Evolutionary conservation across 2,329 filamentous ascomycete species (phyloP).

Genomic region (Dryadomyces quercus-mongolicae): DNA sequence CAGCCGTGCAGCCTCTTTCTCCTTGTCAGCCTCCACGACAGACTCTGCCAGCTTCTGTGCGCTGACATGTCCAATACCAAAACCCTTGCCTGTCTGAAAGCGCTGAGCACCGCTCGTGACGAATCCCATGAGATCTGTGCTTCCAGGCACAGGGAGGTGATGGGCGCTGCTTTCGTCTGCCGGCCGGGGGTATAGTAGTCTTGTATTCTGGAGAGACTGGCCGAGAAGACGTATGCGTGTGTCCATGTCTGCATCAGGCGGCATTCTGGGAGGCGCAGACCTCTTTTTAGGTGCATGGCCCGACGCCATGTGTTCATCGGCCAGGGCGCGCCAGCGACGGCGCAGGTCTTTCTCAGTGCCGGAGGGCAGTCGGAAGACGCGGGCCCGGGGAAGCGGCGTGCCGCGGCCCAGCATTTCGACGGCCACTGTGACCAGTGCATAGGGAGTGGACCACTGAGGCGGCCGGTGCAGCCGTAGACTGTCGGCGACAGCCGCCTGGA

Average conservation of each 20-base stretch:
- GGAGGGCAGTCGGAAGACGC: constrained; percentile 75
- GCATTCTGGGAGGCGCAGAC: constrained; percentile 11
- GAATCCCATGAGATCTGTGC: constrained; percentile 74
- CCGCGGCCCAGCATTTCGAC: constrained; percentile 60
- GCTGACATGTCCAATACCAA: constrained; percentile 55
- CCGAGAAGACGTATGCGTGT: constrained; percentile 32
- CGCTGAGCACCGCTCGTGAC: constrained; percentile 80
- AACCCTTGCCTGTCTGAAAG: constrained; percentile 61
- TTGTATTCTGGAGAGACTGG: constrained; percentile 32
- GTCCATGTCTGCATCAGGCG: constrained; percentile 19
- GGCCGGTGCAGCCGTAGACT: constrained; percentile 14
- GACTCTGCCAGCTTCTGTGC: constrained; percentile 42
- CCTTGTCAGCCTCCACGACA: constrained; percentile 12
- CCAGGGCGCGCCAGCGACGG: constrained; percentile 54
- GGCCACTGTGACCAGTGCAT: constrained; percentile 44
- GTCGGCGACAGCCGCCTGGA: constrained; percentile 17
- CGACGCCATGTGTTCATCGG: neutral
- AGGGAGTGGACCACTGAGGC: constrained; percentile 10
- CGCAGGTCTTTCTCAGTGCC: constrained; percentile 36
- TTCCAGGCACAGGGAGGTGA: constrained; percentile 59
- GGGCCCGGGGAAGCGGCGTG: constrained; percentile 56
- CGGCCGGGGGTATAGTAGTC: constrained; percentile 23
- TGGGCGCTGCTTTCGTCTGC: constrained; percentile 22
- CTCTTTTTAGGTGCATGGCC: constrained; percentile 5
- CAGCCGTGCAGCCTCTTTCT: constrained; percentile 24